A percentile compares a stretch with the other conserved stretches of the same genome.
These are phyloP conservation scores for Euphrasia confusa DNA, from an alignment of 257 asterid genomes.

Conservation along the genomic window DNA sequence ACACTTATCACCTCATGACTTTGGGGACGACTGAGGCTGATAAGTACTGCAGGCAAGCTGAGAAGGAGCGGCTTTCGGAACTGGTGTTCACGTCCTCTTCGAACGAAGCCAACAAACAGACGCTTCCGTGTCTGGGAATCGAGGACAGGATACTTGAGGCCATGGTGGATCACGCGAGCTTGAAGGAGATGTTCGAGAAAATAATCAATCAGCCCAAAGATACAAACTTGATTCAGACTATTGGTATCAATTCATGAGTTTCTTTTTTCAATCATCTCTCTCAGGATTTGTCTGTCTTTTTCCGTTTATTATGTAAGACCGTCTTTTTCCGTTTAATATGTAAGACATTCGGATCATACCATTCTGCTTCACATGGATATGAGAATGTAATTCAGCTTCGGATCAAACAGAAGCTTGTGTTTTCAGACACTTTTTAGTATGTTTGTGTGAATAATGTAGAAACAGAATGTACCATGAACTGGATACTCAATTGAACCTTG, in stretches of 20 bases:
- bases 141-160: conserved; percentile 37
- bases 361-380: too few relatives aligned
- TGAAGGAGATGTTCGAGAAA: conserved; percentile 38
- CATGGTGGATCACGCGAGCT: conserved; percentile 24
- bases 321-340: too few relatives aligned
- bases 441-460: not conserved
- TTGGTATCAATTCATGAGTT: conserved; percentile 29
- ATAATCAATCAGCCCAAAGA: conserved; percentile 52
- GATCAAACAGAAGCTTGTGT: too few relatives aligned
- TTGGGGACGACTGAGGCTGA: conserved; percentile 40
- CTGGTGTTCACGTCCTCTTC: conserved; percentile 37
- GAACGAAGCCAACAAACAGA: conserved; percentile 8
- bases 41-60: conserved; percentile 43
- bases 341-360: too few relatives aligned
- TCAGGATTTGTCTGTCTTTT: too few relatives aligned
- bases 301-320: too few relatives aligned
- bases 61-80: conserved; percentile 48
- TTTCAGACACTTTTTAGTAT: too few relatives aligned
- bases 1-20: conserved; percentile 46
- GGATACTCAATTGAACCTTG: conserved; percentile 26
- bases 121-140: conserved; percentile 8
- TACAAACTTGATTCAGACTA: conserved; percentile 28
- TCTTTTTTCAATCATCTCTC: not conserved
- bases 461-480: not conserved
- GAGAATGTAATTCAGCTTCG: too few relatives aligned